Base-by-base conservation (phyloP, 805 yeast species). In the Debaryomyces tyrocola region DNA sequence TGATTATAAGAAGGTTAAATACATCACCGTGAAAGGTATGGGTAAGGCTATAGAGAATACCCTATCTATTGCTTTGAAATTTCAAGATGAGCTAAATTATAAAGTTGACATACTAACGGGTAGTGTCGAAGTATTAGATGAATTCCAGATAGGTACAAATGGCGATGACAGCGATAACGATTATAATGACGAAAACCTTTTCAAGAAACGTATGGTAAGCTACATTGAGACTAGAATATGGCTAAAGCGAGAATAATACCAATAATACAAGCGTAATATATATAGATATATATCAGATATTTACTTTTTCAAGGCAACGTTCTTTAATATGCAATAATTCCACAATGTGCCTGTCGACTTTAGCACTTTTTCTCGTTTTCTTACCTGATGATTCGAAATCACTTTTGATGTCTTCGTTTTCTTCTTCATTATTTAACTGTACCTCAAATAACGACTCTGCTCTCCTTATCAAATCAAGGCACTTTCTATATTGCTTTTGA, bases 101-200 rank as follows among this genome's bases (percentile, higher is more conserved):
- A 69, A 59, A 47, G 80, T 87, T 7, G 89, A 85, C 10, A 56
- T 87, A 1, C 60, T 65, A 24, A 90, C 96, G 0, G 83, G 78
- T 20, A 80, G 85, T 4, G 74, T 85, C 0, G 78, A 78, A 20
- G 90, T 90, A 0, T 59, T 87, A 20, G 97, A 90, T 63, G 96
- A 89, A 63, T 73, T 83, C 39, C 53, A 57, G 38, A 48, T 40
- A 31, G 33, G 44, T 12, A 41, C 28, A 7, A 39, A 40, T 27
- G 51, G 35, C 4, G 29, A 33, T 24, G 44, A 38, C 15, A 33
- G 50, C 43, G 61, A 44, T 2, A 62, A 62, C n/a, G 64, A 55
- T 15, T 62, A 58, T 4, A 70, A 66, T 8, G 70, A 67, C 3
- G 70, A 67, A 12, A 56, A 66, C 5, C 54, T 64, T 12, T 70